A percentile compares a stretch with the other conserved stretches of the same genome.
phyloP scores from a whole-genome alignment of 2,329 filamentous ascomycete species.

The Thyridium curvatum region DNA sequence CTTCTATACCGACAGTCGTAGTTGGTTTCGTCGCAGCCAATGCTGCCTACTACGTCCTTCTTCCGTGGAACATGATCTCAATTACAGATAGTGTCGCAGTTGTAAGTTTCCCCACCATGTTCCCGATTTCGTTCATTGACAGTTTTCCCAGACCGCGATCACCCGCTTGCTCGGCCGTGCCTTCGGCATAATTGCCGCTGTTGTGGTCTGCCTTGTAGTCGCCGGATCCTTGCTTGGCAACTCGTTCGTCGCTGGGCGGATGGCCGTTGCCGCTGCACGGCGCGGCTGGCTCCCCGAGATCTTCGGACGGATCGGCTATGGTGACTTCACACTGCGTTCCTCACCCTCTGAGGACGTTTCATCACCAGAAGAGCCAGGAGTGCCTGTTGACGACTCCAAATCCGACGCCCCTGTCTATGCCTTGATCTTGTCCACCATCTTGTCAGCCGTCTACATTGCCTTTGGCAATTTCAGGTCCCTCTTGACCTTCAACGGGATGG shows the following conservation, averaged over 20 bases:
- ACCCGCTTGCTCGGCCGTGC: slow-evolving; percentile 45
- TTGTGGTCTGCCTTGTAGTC: slow-evolving; percentile 54
- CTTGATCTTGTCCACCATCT: slow-evolving; percentile 38
- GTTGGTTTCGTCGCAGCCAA: slow-evolving; percentile 55
- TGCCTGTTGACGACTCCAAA: slow-evolving; percentile 2
- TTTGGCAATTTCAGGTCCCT: slow-evolving; percentile 56
- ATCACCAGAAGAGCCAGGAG: not conserved
- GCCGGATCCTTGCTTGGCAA: slow-evolving; percentile 57
- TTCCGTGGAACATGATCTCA: slow-evolving; percentile 53
- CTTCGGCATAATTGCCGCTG: slow-evolving; percentile 46
- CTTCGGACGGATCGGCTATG: slow-evolving; percentile 34
- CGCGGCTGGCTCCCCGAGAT: slow-evolving; percentile 41
- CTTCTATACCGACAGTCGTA: slow-evolving; percentile 52
- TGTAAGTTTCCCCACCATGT: slow-evolving; percentile 28
- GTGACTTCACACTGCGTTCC: too few species aligned
- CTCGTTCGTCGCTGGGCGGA: slow-evolving; percentile 55
- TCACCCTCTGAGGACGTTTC: too few species aligned
- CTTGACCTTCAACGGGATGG: slow-evolving; percentile 53
- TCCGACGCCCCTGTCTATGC: slow-evolving; percentile 50
- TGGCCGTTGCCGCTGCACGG: slow-evolving; percentile 53
- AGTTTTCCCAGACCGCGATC: slow-evolving; percentile 40
- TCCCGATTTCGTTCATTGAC: not conserved
- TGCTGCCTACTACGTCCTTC: slow-evolving; percentile 54
- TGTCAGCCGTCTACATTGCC: slow-evolving; percentile 52
- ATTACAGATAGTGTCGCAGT: slow-evolving; percentile 58